Evolutionary conservation across 2,329 filamentous ascomycete genomes (phyloP).

Genomic region (Aureobasidium pullulans): DNA sequence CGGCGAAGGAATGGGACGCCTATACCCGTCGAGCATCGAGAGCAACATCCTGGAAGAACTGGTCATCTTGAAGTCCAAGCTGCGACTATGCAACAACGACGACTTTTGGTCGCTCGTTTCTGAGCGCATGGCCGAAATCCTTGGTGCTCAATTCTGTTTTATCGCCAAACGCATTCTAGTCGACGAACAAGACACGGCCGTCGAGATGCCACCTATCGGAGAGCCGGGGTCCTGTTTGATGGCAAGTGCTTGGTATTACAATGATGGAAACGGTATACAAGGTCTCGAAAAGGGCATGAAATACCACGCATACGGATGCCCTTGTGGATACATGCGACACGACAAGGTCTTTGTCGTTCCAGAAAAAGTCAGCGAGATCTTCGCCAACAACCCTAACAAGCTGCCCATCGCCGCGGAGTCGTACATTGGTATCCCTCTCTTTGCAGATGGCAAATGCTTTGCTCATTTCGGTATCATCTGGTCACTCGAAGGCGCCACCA

Average conservation of each 20-base stretch:
- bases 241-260: constrained; percentile 59
- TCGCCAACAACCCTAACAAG: constrained; percentile 54
- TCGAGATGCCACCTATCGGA: constrained; percentile 55
- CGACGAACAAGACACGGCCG: constrained; percentile 50
- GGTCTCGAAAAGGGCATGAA: constrained; percentile 53
- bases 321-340: constrained; percentile 62
- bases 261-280: constrained; percentile 48
- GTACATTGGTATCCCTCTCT: constrained; percentile 60
- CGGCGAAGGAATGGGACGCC: constrained; percentile 26
- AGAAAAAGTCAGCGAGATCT: constrained; percentile 47
- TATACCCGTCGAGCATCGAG: constrained; percentile 38
- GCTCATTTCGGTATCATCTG: constrained; percentile 68
- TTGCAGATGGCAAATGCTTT: constrained; percentile 57
- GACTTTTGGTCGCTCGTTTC: constrained; percentile 59
- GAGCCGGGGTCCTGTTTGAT: constrained; percentile 57
- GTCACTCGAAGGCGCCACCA: constrained; percentile 53
- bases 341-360: constrained; percentile 65
- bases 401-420: constrained; percentile 57
- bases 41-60: constrained; percentile 55
- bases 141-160: constrained; percentile 60
- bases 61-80: constrained; percentile 49
- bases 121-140: constrained; percentile 56
- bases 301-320: constrained; percentile 57
- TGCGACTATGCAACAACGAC: constrained; percentile 48
- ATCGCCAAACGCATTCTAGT: constrained; percentile 57